Percentiles rank a stretch among this genome's conserved stretches.
phyloP scores from a whole-genome alignment of 345 rosid species.

The Arabidopsis arenosa region DNA sequence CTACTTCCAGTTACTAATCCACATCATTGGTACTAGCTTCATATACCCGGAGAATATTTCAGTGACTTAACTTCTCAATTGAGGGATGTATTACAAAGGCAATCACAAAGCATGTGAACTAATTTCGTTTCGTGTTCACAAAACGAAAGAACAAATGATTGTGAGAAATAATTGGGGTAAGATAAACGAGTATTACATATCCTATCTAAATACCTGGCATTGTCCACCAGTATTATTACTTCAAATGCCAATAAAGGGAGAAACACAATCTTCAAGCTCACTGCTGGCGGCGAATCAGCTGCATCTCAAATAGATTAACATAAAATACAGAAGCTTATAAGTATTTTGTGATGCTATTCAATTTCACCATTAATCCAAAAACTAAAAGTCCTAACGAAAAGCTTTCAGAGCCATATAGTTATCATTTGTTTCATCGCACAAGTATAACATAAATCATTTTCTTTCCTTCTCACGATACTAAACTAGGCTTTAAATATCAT shows the following conservation, averaged over 20 bases:
- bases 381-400: background rate
- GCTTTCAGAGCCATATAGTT: background rate
- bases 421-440: background rate
- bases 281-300: slow-evolving; percentile 56
- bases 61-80: background rate
- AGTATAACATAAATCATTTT: background rate
- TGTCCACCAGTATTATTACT: slow-evolving; percentile 77
- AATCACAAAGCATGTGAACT: background rate
- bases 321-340: slow-evolving; percentile 7
- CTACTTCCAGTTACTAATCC: slow-evolving; percentile 10
- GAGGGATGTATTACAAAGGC: background rate
- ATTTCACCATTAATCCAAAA: background rate
- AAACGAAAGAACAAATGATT: slow-evolving; percentile 5
- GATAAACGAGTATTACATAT: background rate
- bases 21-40: slow-evolving; percentile 7
- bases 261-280: slow-evolving; percentile 89
- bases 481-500: background rate
- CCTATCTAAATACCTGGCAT: slow-evolving; percentile 67
- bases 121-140: background rate
- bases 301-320: slow-evolving; percentile 15
- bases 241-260: slow-evolving; percentile 85
- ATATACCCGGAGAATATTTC: slow-evolving; percentile 4
- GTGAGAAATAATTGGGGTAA: background rate
- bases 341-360: background rate
- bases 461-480: slow-evolving; percentile 6